Percentiles rank a stretch among this genome's conserved stretches.
Conservation (phyloP, 306 rosid genomes). For the Ochetophila trinervis region DNA sequence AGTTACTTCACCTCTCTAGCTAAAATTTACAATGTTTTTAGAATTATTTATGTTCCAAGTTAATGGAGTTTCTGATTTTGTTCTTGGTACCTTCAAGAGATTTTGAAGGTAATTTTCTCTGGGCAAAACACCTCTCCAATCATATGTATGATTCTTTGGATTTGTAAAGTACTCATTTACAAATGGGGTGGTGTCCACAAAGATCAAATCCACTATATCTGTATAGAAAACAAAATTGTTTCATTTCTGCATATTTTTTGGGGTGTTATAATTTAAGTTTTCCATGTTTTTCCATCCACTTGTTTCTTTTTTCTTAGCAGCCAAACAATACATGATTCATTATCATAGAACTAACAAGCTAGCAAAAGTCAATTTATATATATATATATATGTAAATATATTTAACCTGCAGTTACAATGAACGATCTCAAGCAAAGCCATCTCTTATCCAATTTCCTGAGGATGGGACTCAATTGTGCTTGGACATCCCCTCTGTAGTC, state of each 20-base stretch:
- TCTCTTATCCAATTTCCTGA: constrained; percentile 48
- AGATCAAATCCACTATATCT: constrained; percentile 67
- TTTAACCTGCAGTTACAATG: constrained; percentile 46
- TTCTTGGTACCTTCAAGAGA: constrained; percentile 47
- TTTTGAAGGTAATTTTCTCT: constrained; percentile 48
- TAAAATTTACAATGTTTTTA: neutral
- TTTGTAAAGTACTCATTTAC: constrained; percentile 47
- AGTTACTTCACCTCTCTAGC: neutral
- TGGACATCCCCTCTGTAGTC: constrained; percentile 83
- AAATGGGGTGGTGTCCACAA: constrained; percentile 87
- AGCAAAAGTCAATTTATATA: no score
- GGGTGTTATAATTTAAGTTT: neutral
- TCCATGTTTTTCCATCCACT: no score
- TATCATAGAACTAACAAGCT: neutral
- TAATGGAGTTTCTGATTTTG: neutral
- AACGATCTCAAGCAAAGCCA: constrained; percentile 82
- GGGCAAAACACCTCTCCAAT: constrained; percentile 72
- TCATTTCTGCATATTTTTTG: neutral
- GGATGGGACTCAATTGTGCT: constrained; percentile 66
- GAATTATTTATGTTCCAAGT: neutral
- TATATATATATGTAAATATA: neutral
- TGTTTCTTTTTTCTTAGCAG: neutral
- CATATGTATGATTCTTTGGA: constrained; percentile 48
- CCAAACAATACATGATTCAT: neutral
- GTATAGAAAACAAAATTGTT: neutral